These are phyloP conservation scores for Aspergillus jensenii DNA, from an alignment of 2,329 filamentous ascomycete species.

Conservation along the genomic window DNA sequence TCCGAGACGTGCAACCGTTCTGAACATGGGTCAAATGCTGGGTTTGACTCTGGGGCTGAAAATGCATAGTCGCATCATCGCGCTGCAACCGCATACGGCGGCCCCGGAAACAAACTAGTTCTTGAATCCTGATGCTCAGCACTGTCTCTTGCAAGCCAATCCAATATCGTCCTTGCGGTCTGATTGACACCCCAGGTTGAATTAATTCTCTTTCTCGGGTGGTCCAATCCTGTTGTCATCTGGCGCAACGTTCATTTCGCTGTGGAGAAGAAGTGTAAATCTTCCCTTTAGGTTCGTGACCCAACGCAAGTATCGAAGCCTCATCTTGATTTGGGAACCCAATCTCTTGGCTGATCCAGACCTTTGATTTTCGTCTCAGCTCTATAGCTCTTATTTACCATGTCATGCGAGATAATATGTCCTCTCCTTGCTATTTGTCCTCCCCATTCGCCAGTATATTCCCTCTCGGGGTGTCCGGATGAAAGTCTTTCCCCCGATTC, in stretches of 20 bases:
- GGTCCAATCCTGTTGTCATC: constrained; percentile 1
- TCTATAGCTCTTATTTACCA: background rate
- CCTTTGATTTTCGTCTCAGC: background rate
- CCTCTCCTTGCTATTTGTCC: background rate
- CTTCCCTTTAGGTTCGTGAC: constrained; percentile 1
- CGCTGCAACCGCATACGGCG: constrained; percentile 3
- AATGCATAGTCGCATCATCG: constrained; percentile 8
- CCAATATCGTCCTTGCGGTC: background rate
- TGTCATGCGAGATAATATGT: background rate
- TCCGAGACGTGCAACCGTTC: background rate
- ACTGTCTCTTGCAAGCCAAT: background rate
- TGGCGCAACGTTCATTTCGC: background rate
- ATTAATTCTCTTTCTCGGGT: background rate
- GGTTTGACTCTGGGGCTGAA: constrained; percentile 11
- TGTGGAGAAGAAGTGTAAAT: background rate
- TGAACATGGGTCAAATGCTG: background rate
- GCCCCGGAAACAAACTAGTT: constrained; percentile 1
- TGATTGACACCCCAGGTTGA: background rate
- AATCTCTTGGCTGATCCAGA: constrained; percentile 12
- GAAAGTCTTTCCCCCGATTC: background rate
- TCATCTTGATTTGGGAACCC: constrained; percentile 15
- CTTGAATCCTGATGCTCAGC: background rate
- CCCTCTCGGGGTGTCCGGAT: background rate
- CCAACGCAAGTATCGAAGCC: constrained; percentile 14
- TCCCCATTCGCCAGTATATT: background rate